Evolutionary conservation across 495 filamentous ascomycete genomes (phyloP).

Genomic region (Cladorrhinum samala): DNA sequence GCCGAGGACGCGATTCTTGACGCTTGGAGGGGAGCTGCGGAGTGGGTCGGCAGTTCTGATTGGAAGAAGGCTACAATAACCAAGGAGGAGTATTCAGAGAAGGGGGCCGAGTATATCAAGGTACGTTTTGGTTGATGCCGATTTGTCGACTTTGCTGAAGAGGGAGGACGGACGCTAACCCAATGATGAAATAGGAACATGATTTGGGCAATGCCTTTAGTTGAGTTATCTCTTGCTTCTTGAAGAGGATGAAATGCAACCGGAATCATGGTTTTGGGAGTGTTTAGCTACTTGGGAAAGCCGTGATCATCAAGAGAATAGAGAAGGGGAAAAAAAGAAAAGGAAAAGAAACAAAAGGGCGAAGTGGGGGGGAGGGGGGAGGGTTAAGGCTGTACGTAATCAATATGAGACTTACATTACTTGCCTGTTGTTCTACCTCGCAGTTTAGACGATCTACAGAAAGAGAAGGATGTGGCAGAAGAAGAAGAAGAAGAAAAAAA

Average conservation of each 20-base stretch:
- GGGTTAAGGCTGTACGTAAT: too few species aligned
- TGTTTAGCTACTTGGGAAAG: neutral
- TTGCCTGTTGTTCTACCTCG: too few species aligned
- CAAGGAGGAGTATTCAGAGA: conserved; percentile 74
- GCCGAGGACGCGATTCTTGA: conserved; percentile 73
- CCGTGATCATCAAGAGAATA: conserved; percentile 3
- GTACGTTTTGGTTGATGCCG: conserved; percentile 37
- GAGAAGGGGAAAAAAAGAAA: conserved; percentile 34
- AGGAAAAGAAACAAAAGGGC: neutral
- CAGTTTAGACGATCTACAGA: too few species aligned
- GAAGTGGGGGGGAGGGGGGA: too few species aligned
- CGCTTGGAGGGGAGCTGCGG: conserved; percentile 87
- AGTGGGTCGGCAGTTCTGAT: conserved; percentile 55
- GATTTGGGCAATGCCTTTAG: conserved; percentile 66
- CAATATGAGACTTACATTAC: too few species aligned
- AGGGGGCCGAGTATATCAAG: conserved; percentile 81
- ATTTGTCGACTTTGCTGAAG: conserved; percentile 8
- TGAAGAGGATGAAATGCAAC: neutral
- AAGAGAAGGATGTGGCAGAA: too few species aligned
- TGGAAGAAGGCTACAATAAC: conserved; percentile 51
- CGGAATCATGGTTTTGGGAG: neutral
- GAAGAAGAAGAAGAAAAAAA: too few species aligned
- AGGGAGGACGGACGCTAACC: too few species aligned
- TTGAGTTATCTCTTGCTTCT: conserved; percentile 7
- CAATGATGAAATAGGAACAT: conserved; percentile 58